A percentile compares a stretch with the other conserved stretches of the same genome.
These are phyloP conservation scores for Leptographium wingfieldii DNA, from an alignment of 2,329 filamentous ascomycete species.

Conservation along the genomic window DNA sequence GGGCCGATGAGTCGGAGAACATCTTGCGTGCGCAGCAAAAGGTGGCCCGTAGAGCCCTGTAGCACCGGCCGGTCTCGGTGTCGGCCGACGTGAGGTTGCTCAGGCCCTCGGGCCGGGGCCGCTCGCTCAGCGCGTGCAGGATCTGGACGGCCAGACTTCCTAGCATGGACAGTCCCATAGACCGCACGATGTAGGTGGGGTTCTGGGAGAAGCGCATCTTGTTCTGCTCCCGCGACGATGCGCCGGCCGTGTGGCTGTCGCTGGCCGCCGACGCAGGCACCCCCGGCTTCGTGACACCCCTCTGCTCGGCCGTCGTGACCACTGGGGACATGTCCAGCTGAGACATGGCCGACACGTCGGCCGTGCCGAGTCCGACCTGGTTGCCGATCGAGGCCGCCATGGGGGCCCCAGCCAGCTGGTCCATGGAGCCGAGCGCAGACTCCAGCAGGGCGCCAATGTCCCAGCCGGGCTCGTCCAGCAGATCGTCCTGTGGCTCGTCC, in stretches of 20 bases:
- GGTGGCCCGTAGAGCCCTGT: constrained; percentile 19
- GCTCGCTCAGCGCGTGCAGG: constrained; percentile 22
- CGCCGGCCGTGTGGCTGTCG: constrained; percentile 5
- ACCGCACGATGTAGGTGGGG: constrained; percentile 21
- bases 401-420: background rate
- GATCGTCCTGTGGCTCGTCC: constrained; percentile 9
- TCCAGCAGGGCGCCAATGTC: constrained; percentile 20
- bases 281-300: background rate
- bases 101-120: constrained; percentile 18
- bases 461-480: constrained; percentile 6
- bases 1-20: constrained; percentile 20
- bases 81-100: constrained; percentile 17
- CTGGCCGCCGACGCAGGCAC: constrained; percentile 3
- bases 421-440: constrained; percentile 15
- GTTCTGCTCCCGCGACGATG: constrained; percentile 14
- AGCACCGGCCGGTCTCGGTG: constrained; percentile 23
- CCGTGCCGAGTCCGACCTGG: background rate
- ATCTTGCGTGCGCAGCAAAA: constrained; percentile 21
- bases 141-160: constrained; percentile 26
- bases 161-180: constrained; percentile 23
- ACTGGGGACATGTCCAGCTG: background rate
- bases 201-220: constrained; percentile 23
- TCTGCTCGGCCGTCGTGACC: background rate
- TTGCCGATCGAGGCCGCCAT: background rate
- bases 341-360: background rate